Percentiles rank a stretch among this genome's conserved stretches.
Evolutionary conservation across 805 yeast genomes (phyloP).

Genomic region (Teunomyces cretensis): DNA sequence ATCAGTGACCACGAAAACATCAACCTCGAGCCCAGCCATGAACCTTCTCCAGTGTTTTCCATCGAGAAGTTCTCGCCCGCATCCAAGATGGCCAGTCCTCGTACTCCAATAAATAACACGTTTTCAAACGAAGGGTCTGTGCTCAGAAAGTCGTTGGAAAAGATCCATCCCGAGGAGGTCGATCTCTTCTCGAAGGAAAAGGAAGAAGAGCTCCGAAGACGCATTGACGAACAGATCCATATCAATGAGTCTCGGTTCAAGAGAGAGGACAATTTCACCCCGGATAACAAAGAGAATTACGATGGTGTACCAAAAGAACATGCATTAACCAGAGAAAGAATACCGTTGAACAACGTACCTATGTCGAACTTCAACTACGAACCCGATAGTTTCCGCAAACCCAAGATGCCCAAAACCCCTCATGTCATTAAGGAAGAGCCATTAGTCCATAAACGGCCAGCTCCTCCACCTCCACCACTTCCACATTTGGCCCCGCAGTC

Average conservation of each 20-base stretch:
- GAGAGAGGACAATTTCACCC: conserved; percentile 4
- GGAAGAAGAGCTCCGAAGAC: conserved; percentile 21
- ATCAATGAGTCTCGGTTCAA: not conserved
- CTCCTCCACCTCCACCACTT: conserved; percentile 4
- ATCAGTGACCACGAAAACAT: conserved; percentile 11
- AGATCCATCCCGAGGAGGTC: not conserved
- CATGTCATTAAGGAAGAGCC: not conserved
- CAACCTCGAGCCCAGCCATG: not conserved
- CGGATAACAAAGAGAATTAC: not conserved
- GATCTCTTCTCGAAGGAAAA: conserved; percentile 16
- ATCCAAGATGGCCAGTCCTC: not conserved
- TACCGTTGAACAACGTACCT: conserved; percentile 19
- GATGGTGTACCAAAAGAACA: not conserved
- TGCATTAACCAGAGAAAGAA: conserved; percentile 8
- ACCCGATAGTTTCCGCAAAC: conserved; percentile 33
- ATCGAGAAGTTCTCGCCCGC: conserved; percentile 6
- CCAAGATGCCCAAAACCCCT: conserved; percentile 23
- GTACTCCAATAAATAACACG: not conserved
- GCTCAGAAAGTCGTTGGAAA: not conserved
- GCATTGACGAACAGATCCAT: conserved; percentile 26
- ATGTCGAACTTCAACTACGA: conserved; percentile 14
- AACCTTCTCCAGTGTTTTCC: conserved; percentile 7
- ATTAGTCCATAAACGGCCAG: not conserved
- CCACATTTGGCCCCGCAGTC: not conserved
- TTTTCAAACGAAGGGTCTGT: not conserved